phyloP scores from a whole-genome alignment of 2,329 filamentous ascomycete species.

The Scytalidium lignicola region DNA sequence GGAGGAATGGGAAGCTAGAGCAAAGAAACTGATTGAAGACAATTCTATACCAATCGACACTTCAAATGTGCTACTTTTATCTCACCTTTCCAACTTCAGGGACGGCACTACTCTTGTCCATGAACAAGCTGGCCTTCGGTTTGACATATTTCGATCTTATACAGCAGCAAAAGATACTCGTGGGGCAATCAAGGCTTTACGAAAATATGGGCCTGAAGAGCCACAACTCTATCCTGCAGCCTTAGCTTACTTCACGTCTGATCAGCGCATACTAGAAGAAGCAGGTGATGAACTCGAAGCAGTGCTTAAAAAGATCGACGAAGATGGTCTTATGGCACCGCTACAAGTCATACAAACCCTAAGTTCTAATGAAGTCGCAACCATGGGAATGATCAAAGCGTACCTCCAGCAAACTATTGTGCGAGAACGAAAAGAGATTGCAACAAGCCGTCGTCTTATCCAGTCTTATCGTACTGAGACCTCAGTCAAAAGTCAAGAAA shows the following conservation, averaged over 20 bases:
- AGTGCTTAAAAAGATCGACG: constrained; percentile 81
- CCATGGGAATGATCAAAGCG: constrained; percentile 94
- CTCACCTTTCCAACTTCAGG: constrained; percentile 83
- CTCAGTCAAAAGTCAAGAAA: constrained; percentile 69
- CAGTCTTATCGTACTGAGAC: constrained; percentile 81
- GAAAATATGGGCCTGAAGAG: constrained; percentile 87
- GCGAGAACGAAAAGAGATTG: constrained; percentile 82
- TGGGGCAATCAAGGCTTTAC: constrained; percentile 82
- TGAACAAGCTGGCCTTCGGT: constrained; percentile 85
- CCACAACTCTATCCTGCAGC: constrained; percentile 90
- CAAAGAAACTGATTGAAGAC: constrained; percentile 80
- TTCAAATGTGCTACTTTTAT: constrained; percentile 88
- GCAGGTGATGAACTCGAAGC: constrained; percentile 79
- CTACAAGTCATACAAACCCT: constrained; percentile 95
- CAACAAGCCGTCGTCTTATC: constrained; percentile 72
- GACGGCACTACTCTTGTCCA: constrained; percentile 90
- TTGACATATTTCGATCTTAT: constrained; percentile 96
- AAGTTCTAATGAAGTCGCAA: constrained; percentile 73
- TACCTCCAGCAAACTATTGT: constrained; percentile 88
- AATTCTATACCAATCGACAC: constrained; percentile 83
- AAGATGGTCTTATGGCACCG: constrained; percentile 88
- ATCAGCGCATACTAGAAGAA: constrained; percentile 73
- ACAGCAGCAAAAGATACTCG: constrained; percentile 86
- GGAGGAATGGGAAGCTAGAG: constrained; percentile 83
- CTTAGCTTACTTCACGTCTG: constrained; percentile 87